Evolutionary conservation across 2,329 filamentous ascomycete species (phyloP).

Genomic region (Fusarium sp.): DNA sequence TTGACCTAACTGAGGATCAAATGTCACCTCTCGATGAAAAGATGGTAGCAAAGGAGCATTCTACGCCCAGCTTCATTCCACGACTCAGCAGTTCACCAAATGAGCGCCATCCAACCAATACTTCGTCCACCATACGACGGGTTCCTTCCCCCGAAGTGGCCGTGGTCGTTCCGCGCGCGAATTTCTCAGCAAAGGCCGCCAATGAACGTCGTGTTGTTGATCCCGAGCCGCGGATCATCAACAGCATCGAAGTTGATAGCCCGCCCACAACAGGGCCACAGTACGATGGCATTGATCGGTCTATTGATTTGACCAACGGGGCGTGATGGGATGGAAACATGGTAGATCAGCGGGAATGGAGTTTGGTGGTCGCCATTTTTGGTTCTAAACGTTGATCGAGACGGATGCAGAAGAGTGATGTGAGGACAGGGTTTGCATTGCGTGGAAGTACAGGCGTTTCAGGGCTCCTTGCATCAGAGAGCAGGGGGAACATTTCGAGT

Average conservation of each 20-base stretch:
- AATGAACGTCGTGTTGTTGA: constrained; percentile 18
- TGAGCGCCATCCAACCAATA: not conserved
- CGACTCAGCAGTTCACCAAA: constrained; percentile 32
- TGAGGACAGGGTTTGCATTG: constrained; percentile 2
- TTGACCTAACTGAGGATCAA: constrained; percentile 28
- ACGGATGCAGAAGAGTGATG: constrained; percentile 4
- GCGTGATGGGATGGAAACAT: not conserved
- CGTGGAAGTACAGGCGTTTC: constrained; percentile 12
- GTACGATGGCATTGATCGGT: constrained; percentile 55
- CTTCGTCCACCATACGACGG: constrained; percentile 28
- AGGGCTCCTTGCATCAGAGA: constrained; percentile 11
- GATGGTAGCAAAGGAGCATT: not conserved
- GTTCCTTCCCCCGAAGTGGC: constrained; percentile 24
- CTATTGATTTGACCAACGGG: constrained; percentile 35
- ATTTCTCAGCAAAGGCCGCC: not conserved
- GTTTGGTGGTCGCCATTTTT: not conserved
- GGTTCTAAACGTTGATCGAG: constrained; percentile 7
- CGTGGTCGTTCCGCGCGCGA: not conserved
- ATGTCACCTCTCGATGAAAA: constrained; percentile 1
- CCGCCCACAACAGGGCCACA: constrained; percentile 30
- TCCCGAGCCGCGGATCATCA: constrained; percentile 14
- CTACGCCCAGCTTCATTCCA: constrained; percentile 34
- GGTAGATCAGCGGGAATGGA: constrained; percentile 2
- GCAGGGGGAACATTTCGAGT: constrained; percentile 1
- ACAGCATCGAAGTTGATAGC: constrained; percentile 42